These are phyloP conservation scores for Talaromyces amestolkiae DNA, from an alignment of 2,329 filamentous ascomycete genomes.

Conservation along the genomic window DNA sequence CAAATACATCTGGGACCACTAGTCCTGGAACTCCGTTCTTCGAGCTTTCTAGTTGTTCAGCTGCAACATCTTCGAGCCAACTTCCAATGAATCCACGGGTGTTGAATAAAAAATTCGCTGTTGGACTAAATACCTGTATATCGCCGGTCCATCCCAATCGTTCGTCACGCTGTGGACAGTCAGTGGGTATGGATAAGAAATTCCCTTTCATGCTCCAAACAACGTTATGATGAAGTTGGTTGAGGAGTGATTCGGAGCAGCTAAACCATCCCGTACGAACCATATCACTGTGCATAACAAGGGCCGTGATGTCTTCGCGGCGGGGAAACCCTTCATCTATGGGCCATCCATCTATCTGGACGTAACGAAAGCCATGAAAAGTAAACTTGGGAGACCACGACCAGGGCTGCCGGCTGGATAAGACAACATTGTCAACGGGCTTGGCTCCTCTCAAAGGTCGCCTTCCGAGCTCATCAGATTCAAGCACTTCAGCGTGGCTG, in stretches of 20 bases:
- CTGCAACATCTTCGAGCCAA: constrained; percentile 52
- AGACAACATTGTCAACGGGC: constrained; percentile 39
- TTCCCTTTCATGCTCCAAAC: constrained; percentile 59
- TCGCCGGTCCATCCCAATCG: constrained; percentile 56
- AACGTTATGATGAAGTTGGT: constrained; percentile 55
- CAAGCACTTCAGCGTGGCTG: constrained; percentile 54
- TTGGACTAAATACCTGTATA: constrained; percentile 50
- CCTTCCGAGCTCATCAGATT: constrained; percentile 41
- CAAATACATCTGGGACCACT: too few species aligned
- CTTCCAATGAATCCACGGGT: constrained; percentile 50
- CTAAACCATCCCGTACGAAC: background rate
- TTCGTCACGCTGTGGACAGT: constrained; percentile 58
- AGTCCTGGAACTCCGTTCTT: too few species aligned
- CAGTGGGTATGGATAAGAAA: constrained; percentile 57
- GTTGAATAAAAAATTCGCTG: constrained; percentile 55
- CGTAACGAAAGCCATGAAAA: constrained; percentile 53
- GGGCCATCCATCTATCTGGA: constrained; percentile 49
- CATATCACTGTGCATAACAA: constrained; percentile 10
- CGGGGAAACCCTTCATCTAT: too few species aligned
- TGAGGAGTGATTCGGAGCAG: constrained; percentile 53
- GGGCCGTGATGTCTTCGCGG: constrained; percentile 9
- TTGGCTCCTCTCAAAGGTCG: constrained; percentile 45
- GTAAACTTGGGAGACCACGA: constrained; percentile 50
- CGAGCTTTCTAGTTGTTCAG: constrained; percentile 28
- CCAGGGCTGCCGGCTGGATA: constrained; percentile 23